A percentile compares a stretch with the other conserved stretches of the same genome.
Evolutionary conservation across 495 filamentous ascomycete species (phyloP).

Genomic region (Arthonia radiata): DNA sequence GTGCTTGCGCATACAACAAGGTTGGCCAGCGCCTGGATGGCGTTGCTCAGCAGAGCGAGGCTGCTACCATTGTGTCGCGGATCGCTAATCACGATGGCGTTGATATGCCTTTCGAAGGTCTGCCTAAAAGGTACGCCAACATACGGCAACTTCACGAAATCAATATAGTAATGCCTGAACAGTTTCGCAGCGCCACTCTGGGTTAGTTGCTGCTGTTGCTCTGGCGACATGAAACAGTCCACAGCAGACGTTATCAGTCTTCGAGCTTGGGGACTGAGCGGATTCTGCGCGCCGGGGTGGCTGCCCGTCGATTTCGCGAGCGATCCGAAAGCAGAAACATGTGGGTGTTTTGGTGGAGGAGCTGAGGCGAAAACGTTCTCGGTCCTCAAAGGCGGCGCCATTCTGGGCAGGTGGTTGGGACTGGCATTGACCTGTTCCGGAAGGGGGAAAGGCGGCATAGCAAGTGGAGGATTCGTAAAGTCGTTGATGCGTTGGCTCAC

Average conservation of each 20-base stretch:
- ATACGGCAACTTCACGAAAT: conserved; percentile 22
- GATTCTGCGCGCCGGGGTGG: conserved; percentile 11
- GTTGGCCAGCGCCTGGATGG: conserved; percentile 38
- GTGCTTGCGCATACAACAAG: conserved; percentile 45
- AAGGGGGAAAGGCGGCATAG: no score
- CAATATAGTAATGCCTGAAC: conserved; percentile 12
- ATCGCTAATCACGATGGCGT: conserved; percentile 36
- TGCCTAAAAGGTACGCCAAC: conserved; percentile 50
- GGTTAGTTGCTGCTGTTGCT: conserved; percentile 20
- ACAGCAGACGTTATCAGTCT: conserved; percentile 6
- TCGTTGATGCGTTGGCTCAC: conserved; percentile 39
- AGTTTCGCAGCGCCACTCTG: not conserved
- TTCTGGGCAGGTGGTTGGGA: conserved; percentile 10
- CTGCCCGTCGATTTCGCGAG: conserved; percentile 33
- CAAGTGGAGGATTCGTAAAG: conserved; percentile 28
- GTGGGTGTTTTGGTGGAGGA: conserved; percentile 21
- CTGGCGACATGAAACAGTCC: conserved; percentile 17
- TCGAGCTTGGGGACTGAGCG: conserved; percentile 4
- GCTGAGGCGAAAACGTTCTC: conserved; percentile 30
- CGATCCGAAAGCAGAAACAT: conserved; percentile 24
- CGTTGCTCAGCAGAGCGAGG: conserved; percentile 38
- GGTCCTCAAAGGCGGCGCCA: conserved; percentile 12
- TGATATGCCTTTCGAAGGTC: conserved; percentile 35
- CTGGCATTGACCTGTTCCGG: conserved; percentile 14
- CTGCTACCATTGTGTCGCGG: conserved; percentile 48